A percentile compares a stretch with the other conserved stretches of the same genome.
These are phyloP conservation scores for Piper betle DNA, from an alignment of 164 flowering plant genomes.

Conservation along the genomic window DNA sequence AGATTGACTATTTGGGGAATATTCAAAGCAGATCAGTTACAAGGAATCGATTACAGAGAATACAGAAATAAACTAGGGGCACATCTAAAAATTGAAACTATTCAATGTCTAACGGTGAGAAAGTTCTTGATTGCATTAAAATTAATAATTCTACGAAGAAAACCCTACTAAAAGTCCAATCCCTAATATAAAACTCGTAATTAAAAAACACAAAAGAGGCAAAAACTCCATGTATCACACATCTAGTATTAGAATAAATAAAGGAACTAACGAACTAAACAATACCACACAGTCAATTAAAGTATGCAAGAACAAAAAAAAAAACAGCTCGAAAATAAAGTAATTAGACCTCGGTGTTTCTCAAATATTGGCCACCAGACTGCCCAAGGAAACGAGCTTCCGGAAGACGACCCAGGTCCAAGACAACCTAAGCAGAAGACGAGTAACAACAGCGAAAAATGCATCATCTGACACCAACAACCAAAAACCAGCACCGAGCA, in stretches of 20 bases:
- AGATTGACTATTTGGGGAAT: not conserved
- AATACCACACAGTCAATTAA: not conserved
- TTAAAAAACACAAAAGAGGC: too few relatives aligned
- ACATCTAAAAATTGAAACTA: too few relatives aligned
- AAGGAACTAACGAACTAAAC: not conserved
- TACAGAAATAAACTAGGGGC: not conserved
- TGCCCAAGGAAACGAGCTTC: slow-evolving; percentile 58
- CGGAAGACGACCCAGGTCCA: slow-evolving; percentile 60
- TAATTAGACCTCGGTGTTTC: slow-evolving; percentile 38
- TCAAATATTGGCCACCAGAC: slow-evolving; percentile 34
- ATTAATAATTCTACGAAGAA: too few relatives aligned
- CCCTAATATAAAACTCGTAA: too few relatives aligned
- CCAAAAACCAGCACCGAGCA: too few relatives aligned
- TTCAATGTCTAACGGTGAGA: too few relatives aligned
- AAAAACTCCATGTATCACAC: too few relatives aligned
- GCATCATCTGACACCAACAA: too few relatives aligned
- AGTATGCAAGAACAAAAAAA: too few relatives aligned
- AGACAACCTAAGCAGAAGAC: slow-evolving; percentile 27
- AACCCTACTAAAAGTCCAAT: too few relatives aligned
- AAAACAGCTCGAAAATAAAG: not conserved
- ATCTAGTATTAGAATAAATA: not conserved
- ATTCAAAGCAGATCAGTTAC: not conserved
- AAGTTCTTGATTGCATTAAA: too few relatives aligned
- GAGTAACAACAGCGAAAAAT: not conserved
- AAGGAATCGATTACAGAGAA: not conserved